Percentiles rank a stretch among this genome's conserved stretches.
These are phyloP conservation scores for Trypanosoma vivax DNA, from an alignment of 208 protist species.

Conservation along the genomic window DNA sequence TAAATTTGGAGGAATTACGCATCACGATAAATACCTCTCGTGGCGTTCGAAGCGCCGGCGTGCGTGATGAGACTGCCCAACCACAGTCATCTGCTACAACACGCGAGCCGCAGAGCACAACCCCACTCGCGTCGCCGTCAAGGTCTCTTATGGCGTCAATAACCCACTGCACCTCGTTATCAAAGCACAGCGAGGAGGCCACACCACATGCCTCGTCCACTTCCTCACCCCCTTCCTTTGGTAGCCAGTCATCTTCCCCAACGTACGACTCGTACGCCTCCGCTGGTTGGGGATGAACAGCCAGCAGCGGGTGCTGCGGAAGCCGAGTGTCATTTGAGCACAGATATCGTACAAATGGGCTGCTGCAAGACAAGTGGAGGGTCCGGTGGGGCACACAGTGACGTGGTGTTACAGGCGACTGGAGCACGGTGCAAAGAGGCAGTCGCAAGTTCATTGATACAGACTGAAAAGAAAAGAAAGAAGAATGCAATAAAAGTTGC, in stretches of 20 bases:
- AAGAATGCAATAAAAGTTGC: too few relatives aligned
- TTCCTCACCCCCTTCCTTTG: neutral
- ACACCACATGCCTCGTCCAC: neutral
- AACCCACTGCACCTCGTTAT: conserved; percentile 60
- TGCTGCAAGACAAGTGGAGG: conserved; percentile 18
- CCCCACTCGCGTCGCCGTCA: conserved; percentile 32
- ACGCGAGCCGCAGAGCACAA: conserved; percentile 72
- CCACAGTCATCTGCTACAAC: conserved; percentile 73
- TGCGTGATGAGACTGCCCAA: conserved; percentile 68
- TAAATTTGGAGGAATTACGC: conserved; percentile 73
- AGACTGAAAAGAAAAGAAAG: too few relatives aligned
- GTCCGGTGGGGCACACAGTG: conserved; percentile 49
- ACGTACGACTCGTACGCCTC: conserved; percentile 77
- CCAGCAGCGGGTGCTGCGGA: conserved; percentile 39
- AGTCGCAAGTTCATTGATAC: conserved; percentile 41
- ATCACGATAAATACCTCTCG: conserved; percentile 78
- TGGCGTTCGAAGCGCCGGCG: conserved; percentile 31
- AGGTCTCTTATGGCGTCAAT: conserved; percentile 7
- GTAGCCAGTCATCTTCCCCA: conserved; percentile 66
- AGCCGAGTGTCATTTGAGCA: conserved; percentile 74
- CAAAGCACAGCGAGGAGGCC: conserved; percentile 16
- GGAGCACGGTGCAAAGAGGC: conserved; percentile 52
- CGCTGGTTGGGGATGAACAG: conserved; percentile 21
- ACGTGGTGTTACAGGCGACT: conserved; percentile 24
- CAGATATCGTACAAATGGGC: conserved; percentile 63